Percentiles rank a stretch among this genome's conserved stretches.
Conservation (phyloP, 345 rosid genomes). For the Boechera stricta region DNA sequence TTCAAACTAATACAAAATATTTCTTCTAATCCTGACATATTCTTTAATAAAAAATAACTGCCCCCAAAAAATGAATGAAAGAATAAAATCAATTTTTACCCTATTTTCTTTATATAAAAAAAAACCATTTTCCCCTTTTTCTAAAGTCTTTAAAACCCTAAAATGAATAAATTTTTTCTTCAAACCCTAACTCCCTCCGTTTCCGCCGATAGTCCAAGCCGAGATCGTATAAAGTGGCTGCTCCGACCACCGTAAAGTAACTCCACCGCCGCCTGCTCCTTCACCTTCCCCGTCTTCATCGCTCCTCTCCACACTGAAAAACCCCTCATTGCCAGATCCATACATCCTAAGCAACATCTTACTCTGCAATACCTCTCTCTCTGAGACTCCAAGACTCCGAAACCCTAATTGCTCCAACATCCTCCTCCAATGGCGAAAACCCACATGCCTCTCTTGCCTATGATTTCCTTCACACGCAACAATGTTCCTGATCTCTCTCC, state of each 20-base stretch:
- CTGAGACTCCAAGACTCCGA: conserved; percentile 58
- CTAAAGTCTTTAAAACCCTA: conserved; percentile 26
- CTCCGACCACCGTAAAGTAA: conserved; percentile 79
- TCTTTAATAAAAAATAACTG: not conserved
- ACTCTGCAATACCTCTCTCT: conserved; percentile 83
- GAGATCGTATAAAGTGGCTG: conserved; percentile 91
- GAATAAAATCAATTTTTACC: conserved; percentile 33
- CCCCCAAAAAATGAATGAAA: conserved; percentile 37
- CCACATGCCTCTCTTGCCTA: conserved; percentile 78
- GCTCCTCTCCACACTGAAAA: conserved; percentile 53
- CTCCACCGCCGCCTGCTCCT: conserved; percentile 42
- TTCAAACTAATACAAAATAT: conserved; percentile 28
- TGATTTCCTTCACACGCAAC: conserved; percentile 94
- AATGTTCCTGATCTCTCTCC: conserved; percentile 76
- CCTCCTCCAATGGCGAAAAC: conserved; percentile 69
- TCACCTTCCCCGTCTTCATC: conserved; percentile 39
- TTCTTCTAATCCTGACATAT: not conserved
- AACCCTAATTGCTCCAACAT: conserved; percentile 87
- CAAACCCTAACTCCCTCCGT: conserved; percentile 57
- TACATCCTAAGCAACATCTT: conserved; percentile 92
- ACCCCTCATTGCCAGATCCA: conserved; percentile 46
- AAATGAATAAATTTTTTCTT: not conserved
- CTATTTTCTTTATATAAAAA: not conserved
- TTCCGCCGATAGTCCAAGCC: conserved; percentile 75
- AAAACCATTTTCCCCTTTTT: not conserved